phyloP scores from a whole-genome alignment of 2,329 filamentous ascomycete species.

The Pestalotiopsis sp. region DNA sequence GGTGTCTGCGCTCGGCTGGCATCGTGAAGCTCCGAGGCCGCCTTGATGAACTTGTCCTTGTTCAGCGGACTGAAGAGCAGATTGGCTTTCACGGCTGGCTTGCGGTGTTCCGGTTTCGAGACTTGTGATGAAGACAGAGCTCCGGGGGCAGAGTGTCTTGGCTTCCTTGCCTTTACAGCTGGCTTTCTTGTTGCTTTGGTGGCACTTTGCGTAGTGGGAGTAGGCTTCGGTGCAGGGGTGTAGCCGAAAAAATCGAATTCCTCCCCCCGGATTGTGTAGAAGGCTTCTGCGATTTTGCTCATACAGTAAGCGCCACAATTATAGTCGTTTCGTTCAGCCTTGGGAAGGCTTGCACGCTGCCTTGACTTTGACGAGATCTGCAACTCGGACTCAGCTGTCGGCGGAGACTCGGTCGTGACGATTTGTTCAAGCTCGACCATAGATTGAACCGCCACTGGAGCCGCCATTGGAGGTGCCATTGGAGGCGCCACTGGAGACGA shows the following conservation, averaged over 20 bases:
- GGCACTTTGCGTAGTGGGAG: not conserved
- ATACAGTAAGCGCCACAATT: constrained; percentile 31
- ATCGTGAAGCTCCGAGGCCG: not conserved
- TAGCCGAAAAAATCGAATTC: constrained; percentile 32
- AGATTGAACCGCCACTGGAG: not conserved
- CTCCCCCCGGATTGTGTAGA: constrained; percentile 30
- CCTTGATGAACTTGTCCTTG: constrained; percentile 2
- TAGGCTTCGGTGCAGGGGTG: constrained; percentile 14
- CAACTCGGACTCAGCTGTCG: not conserved
- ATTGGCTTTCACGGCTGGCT: constrained; percentile 3
- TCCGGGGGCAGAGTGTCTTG: constrained; percentile 42
- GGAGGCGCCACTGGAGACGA: not conserved
- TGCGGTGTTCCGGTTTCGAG: not conserved
- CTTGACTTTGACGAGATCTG: not conserved
- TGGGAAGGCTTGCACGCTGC: constrained; percentile 29
- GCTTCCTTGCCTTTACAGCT: constrained; percentile 23
- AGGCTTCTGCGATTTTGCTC: constrained; percentile 31
- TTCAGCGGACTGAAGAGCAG: constrained; percentile 1
- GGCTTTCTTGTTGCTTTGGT: not conserved
- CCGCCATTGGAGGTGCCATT: not conserved
- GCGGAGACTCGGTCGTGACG: not conserved
- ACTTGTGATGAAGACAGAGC: constrained; percentile 20
- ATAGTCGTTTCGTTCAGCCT: constrained; percentile 32
- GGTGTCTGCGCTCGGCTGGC: not conserved
- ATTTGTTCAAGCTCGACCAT: not conserved